Conservation (phyloP, 2,329 filamentous ascomycete genomes). For the Didymellaceae sp. region DNA sequence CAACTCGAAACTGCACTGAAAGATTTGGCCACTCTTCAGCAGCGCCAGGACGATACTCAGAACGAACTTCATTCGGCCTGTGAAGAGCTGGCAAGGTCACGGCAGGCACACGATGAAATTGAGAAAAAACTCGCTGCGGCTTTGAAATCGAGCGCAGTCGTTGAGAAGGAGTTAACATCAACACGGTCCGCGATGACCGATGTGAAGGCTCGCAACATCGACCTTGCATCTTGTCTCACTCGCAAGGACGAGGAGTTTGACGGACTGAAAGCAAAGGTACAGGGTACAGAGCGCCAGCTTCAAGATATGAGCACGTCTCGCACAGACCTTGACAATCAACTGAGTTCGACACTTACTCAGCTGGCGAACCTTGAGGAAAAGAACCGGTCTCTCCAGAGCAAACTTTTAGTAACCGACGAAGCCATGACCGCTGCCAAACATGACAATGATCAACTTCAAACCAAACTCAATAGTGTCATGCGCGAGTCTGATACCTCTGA, state of each 20-base stretch:
- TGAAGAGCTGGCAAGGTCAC: background rate
- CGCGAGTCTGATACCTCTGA: slow-evolving; percentile 6
- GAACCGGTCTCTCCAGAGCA: background rate
- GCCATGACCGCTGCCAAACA: background rate
- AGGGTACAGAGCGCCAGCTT: background rate
- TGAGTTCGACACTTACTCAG: slow-evolving; percentile 4
- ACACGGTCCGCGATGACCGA: slow-evolving; percentile 23
- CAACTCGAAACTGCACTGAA: background rate
- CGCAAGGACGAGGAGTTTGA: slow-evolving; percentile 17
- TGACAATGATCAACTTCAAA: slow-evolving; percentile 1
- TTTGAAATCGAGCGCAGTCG: slow-evolving; percentile 21
- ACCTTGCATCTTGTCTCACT: slow-evolving; percentile 25
- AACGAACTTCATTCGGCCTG: background rate
- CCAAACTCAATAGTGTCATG: slow-evolving; percentile 5
- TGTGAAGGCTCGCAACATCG: slow-evolving; percentile 24
- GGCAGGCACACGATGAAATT: background rate
- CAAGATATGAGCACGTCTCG: slow-evolving; percentile 3
- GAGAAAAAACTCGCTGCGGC: slow-evolving; percentile 7
- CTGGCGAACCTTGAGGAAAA: background rate
- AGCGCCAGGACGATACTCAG: slow-evolving; percentile 3
- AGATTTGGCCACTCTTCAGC: background rate
- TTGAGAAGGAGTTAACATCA: slow-evolving; percentile 24
- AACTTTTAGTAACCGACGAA: background rate
- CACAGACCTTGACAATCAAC: slow-evolving; percentile 4
- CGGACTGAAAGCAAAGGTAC: background rate